These are phyloP conservation scores for Podaxis sp. DNA, from an alignment of 768 basidiomycete genomes.

Conservation along the genomic window DNA sequence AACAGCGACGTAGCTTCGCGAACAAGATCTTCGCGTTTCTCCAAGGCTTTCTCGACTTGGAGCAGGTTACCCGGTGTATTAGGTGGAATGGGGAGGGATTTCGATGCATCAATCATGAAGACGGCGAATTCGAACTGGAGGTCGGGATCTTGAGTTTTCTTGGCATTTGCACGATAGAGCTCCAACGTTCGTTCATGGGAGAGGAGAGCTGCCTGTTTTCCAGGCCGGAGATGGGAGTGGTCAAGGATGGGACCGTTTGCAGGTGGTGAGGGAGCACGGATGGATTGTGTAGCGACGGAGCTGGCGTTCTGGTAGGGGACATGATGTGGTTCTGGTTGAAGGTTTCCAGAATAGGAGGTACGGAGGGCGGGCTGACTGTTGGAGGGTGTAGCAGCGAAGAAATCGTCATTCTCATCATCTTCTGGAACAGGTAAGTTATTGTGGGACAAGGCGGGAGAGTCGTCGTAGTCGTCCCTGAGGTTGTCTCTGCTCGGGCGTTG, in stretches of 20 bases:
- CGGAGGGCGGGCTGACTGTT: constrained; percentile 29
- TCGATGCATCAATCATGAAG: constrained; percentile 98
- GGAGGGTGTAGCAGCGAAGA: constrained; percentile 39
- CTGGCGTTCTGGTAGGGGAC: constrained; percentile 32
- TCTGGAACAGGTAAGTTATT: constrained; percentile 40
- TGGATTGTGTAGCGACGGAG: constrained; percentile 52
- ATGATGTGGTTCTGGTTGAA: constrained; percentile 24
- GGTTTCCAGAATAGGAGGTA: constrained; percentile 31
- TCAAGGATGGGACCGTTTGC: constrained; percentile 73
- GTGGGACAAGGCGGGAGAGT: constrained; percentile 37
- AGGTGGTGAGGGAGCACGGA: constrained; percentile 67
- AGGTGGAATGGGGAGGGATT: constrained; percentile 77
- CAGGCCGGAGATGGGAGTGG: constrained; percentile 91
- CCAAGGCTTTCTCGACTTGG: constrained; percentile 76
- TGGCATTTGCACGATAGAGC: constrained; percentile 95
- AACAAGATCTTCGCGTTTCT: constrained; percentile 85
- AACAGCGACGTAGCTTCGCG: constrained; percentile 86
- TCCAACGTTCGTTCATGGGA: constrained; percentile 96
- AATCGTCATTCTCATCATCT: constrained; percentile 50
- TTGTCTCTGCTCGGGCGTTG: constrained; percentile 24
- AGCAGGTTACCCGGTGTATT: constrained; percentile 72
- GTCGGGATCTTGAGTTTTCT: constrained; percentile 98
- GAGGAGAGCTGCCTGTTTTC: constrained; percentile 88
- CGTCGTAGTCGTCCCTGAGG: constrained; percentile 23
- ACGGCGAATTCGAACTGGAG: constrained; percentile 98